Conservation (phyloP, 768 basidiomycete species). For the Plicaturopsis crispa region DNA sequence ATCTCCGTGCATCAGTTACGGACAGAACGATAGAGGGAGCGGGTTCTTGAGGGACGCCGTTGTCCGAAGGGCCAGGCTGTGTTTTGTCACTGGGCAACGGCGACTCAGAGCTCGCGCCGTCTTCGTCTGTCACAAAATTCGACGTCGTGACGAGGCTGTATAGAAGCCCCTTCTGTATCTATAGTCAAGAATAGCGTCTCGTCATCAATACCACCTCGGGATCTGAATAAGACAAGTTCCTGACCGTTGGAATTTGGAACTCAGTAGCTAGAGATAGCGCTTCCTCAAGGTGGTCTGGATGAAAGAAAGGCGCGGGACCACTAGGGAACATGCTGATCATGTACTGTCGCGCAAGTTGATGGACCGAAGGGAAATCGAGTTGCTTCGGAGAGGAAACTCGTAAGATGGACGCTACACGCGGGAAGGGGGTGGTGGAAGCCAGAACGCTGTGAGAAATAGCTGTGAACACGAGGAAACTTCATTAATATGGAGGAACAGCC, state of each 20-base stretch:
- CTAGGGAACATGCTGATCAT: conserved; percentile 42
- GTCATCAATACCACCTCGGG: not conserved
- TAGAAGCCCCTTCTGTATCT: conserved; percentile 57
- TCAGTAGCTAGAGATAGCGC: conserved; percentile 44
- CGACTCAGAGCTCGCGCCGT: conserved; percentile 5
- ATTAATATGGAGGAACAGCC: conserved; percentile 18
- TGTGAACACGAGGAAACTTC: conserved; percentile 7
- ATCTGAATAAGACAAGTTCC: conserved; percentile 15
- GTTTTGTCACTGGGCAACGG: conserved; percentile 7
- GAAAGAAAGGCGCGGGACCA: conserved; percentile 34
- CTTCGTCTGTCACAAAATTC: conserved; percentile 38
- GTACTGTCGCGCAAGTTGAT: conserved; percentile 32
- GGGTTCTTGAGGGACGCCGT: conserved; percentile 5
- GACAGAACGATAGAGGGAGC: conserved; percentile 19
- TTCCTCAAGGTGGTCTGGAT: conserved; percentile 39
- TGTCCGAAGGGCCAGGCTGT: conserved; percentile 2
- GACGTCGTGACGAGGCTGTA: conserved; percentile 57
- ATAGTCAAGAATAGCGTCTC: conserved; percentile 4
- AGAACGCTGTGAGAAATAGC: conserved; percentile 35
- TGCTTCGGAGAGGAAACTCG: conserved; percentile 48
- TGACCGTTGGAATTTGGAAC: conserved; percentile 41
- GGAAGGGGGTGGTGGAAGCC: conserved; percentile 32
- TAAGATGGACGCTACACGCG: conserved; percentile 44
- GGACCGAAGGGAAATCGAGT: conserved; percentile 49
- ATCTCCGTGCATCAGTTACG: conserved; percentile 28